phyloP scores from a whole-genome alignment of 139 green algal species.

The Chlorella sp. region DNA sequence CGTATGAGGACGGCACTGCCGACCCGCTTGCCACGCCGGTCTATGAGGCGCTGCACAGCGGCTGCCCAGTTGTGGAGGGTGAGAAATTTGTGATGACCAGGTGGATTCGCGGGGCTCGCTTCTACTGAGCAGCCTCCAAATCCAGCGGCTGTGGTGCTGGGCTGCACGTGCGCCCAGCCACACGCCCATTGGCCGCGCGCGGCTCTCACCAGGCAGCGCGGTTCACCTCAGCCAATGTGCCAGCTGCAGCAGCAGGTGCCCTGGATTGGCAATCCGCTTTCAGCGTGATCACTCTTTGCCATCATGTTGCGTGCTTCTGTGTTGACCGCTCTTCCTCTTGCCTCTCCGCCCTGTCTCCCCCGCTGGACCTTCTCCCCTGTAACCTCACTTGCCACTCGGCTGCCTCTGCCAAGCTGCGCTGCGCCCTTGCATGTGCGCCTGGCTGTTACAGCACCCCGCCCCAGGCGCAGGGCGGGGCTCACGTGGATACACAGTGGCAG shows the following conservation, averaged over 20 bases:
- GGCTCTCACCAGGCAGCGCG: too few relatives aligned
- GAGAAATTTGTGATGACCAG: slow-evolving; percentile 67
- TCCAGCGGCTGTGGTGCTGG: too few relatives aligned
- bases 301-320: neutral
- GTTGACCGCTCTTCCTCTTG: neutral
- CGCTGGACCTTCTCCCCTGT: too few relatives aligned
- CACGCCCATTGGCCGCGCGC: too few relatives aligned
- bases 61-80: slow-evolving; percentile 60
- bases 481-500: neutral
- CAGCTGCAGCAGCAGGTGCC: too few relatives aligned
- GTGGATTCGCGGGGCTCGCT: slow-evolving; percentile 47
- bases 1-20: slow-evolving; percentile 32
- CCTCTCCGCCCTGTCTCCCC: too few relatives aligned
- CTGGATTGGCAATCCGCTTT: too few relatives aligned
- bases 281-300: neutral
- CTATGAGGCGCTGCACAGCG: slow-evolving; percentile 44
- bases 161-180: too few relatives aligned
- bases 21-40: slow-evolving; percentile 37
- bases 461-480: neutral
- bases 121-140: neutral
- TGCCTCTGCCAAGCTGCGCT: too few relatives aligned
- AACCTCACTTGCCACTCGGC: too few relatives aligned
- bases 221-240: too few relatives aligned
- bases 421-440: neutral
- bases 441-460: neutral